Evolutionary conservation across 2,329 filamentous ascomycete species (phyloP), one percentile per base, ranked within the genome.

Genomic region (Pezicula carpinea): DNA sequence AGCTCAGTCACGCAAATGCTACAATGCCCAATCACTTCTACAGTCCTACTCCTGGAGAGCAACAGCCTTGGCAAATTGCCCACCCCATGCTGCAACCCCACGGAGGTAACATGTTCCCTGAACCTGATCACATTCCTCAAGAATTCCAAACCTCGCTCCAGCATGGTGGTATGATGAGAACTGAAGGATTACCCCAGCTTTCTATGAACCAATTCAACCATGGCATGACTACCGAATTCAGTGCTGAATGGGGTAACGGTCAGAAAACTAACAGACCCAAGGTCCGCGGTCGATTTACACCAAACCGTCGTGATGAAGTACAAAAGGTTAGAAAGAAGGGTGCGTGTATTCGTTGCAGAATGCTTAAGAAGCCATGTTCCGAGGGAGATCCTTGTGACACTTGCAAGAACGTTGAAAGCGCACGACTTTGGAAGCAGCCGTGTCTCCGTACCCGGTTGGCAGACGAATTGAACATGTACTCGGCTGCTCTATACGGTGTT

Each of bases 321-420:
- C 79, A 83, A 53, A 77, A 80, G 52, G 78, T 85, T 18, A 76
- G 82, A 19, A 80, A 81, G 55, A 74, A 81, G 31, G 82, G 82
- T 5, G 81, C 82, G 11, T 85, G 82, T 55, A 82, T 84, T 44
- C 71, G 82, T 38, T 85, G 82, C 57, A 74, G 80, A 32, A 83
- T 85, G 51, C 64, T 85, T 31, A 74, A 81, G 48, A 85, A 85
- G 65, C 82, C 79, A 1, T 85, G 82, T 57, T 81, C 79, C n/a
- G 76, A 74, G 49, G 81, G 79, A 26, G 77, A 73, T 6, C 80
- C 81, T 0, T 85, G 82, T 54, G 74, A 78, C 44, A 80, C 80
- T 1, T 85, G 82, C 52, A 74, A 75, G 50, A 83, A 80, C 57
- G 80, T 85, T 1, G 66, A 84, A 33, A 74, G 76, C 3, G 80